Evolutionary conservation across 106 monocot species (phyloP), one percentile per base, ranked within the genome.

Genomic region (Dendrobium chrysotoxum): DNA sequence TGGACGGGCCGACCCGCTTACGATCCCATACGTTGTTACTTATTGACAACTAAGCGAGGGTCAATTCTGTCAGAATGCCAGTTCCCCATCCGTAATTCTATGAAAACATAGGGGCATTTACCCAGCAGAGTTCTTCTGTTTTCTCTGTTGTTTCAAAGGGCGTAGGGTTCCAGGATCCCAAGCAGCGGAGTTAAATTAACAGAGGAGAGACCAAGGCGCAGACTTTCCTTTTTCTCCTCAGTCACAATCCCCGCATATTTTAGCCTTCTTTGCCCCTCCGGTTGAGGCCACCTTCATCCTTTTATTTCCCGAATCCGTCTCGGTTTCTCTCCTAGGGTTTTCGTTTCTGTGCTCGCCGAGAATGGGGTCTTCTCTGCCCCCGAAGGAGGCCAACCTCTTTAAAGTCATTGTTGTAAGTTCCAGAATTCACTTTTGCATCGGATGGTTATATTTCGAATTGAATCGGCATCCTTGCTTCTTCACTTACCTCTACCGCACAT

Each of bases 311-410:
- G 21, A n/a, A 0, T 57, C 28, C 28, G 75, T 21, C 7, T 35
- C 80, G 46, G 38, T 44, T 68, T 71, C 54, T 47, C 40, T 41
- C 41, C 21, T 42, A 40, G 74, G 81, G 64, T 61, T 38, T 75
- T 75, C 45, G 15, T 18, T 20, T 11, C 5, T 58, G 40, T 40
- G 26, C 11, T 65, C 53, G 57, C 35, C 58, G 39, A 44, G 28
- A 78, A 39, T 94, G 92, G 92, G 86, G 83, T 83, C 91, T 28
- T 84, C 87, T 47, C 90, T 97, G 35, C 96, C 96, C 3, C 79
- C 92, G 30, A 97, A 94, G 84, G 96, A 97, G 86, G 92, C 90
- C 76, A 97, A 97, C 83, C 96, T 94, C 77, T 97, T 97, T 89
- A 97, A 97, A 90, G 88, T 94, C 94, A 97, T 97, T 83, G 96